Evolutionary conservation across 2,329 filamentous ascomycete genomes (phyloP).

Genomic region (Fusarium sp.): DNA sequence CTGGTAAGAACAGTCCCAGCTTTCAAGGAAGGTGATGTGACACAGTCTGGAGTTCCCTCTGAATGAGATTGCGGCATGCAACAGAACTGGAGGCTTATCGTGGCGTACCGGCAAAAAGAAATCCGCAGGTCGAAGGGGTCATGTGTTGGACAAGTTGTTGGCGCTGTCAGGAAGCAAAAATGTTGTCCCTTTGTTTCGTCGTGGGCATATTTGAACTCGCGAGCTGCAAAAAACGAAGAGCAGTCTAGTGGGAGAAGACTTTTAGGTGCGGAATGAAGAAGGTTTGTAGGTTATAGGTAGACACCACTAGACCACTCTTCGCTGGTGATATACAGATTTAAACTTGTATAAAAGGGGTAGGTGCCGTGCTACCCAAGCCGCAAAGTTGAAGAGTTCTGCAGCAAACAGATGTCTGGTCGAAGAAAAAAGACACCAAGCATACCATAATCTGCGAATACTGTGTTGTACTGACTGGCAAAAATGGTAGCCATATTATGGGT

Average conservation of each 20-base stretch:
- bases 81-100: background rate
- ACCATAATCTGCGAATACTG: no score
- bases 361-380: background rate
- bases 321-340: background rate
- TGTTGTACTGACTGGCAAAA: no score
- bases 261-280: background rate
- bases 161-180: background rate
- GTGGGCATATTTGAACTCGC: background rate
- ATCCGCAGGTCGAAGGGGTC: background rate
- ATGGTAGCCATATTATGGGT: no score
- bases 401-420: no score
- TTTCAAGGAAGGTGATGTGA: background rate
- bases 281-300: background rate
- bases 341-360: background rate
- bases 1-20: background rate
- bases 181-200: background rate
- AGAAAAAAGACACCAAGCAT: no score
- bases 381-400: background rate
- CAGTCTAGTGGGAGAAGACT: background rate
- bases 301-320: conserved; percentile 8
- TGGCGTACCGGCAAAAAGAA: no score
- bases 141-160: background rate
- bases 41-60: background rate
- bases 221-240: conserved; percentile 7
- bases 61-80: background rate